Percentiles rank a stretch among this genome's conserved stretches.
phyloP scores from a whole-genome alignment of 2,329 filamentous ascomycete genomes.

The Hypoxylon sp. region DNA sequence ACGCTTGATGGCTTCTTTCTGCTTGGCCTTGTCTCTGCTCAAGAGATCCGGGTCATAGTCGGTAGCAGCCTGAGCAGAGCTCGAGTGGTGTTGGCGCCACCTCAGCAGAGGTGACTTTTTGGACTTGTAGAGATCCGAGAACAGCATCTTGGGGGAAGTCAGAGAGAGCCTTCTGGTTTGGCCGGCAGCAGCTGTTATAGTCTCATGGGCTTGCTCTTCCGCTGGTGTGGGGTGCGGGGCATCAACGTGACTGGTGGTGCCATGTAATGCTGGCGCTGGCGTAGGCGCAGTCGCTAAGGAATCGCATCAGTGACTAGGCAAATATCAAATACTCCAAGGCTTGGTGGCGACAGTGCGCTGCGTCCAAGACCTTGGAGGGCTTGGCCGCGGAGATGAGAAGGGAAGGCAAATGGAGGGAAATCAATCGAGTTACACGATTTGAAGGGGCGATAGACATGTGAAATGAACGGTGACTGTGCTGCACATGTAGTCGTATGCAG shows the following conservation, averaged over 20 bases:
- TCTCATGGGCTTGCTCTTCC: constrained; percentile 32
- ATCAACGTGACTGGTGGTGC: constrained; percentile 41
- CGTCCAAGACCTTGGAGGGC: constrained; percentile 15
- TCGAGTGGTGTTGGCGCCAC: constrained; percentile 53
- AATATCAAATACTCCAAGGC: constrained; percentile 14
- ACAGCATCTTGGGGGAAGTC: constrained; percentile 57
- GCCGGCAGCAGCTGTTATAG: constrained; percentile 36
- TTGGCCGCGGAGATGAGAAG: constrained; percentile 4
- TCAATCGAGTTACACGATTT: constrained; percentile 21
- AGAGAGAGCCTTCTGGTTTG: constrained; percentile 29
- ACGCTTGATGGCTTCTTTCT: constrained; percentile 68
- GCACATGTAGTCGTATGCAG: constrained; percentile 10
- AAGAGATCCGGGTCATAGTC: constrained; percentile 68
- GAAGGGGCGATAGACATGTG: constrained; percentile 6
- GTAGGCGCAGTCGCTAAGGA: constrained; percentile 34
- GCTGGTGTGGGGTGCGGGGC: constrained; percentile 44
- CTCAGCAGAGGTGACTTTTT: constrained; percentile 62
- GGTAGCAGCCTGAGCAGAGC: constrained; percentile 40
- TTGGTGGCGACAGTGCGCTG: constrained; percentile 1
- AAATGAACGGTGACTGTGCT: constrained; percentile 7
- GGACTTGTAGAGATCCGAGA: constrained; percentile 66
- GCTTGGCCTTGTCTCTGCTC: constrained; percentile 67
- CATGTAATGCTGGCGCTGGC: constrained; percentile 34
- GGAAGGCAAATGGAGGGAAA: constrained; percentile 2
- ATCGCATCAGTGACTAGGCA: constrained; percentile 23